Evolutionary conservation across 352 stramenopile genomes (phyloP).

Genomic region (Poterioochromonas sp.): DNA sequence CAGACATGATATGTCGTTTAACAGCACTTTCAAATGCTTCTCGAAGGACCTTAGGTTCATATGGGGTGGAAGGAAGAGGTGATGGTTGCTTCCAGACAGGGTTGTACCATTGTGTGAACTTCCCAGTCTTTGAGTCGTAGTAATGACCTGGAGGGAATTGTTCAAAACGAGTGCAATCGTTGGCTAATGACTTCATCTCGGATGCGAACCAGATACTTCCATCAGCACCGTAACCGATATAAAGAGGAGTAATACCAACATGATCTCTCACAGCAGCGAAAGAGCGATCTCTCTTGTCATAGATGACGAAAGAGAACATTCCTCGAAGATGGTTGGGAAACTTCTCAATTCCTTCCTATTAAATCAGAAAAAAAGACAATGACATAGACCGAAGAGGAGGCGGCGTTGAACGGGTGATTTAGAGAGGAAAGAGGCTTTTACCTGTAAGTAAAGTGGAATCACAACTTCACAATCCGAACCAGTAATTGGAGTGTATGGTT

Average conservation of each 20-base stretch:
- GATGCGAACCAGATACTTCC: constrained; percentile 89
- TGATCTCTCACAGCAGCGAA: constrained; percentile 90
- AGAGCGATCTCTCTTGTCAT: constrained; percentile 81
- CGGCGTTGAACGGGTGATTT: constrained; percentile 38
- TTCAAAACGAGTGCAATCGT: constrained; percentile 60
- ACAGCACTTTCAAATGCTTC: constrained; percentile 66
- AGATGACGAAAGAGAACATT: constrained; percentile 98
- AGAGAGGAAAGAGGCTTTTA: no score
- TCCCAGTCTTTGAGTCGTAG: constrained; percentile 68
- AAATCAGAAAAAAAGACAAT: constrained; percentile 65
- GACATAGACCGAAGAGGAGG: constrained; percentile 35
- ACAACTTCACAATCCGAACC: constrained; percentile 96
- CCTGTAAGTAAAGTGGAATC: constrained; percentile 83
- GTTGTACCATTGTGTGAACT: constrained; percentile 87
- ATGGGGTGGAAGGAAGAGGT: constrained; percentile 39
- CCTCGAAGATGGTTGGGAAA: constrained; percentile 82
- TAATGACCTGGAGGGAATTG: constrained; percentile 77
- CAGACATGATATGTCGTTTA: constrained; percentile 93
- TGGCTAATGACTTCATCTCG: constrained; percentile 91
- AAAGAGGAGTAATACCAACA: constrained; percentile 95
- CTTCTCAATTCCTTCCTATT: constrained; percentile 58
- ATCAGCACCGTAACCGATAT: constrained; percentile 94
- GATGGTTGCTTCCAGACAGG: constrained; percentile 78
- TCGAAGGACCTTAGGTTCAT: neutral
- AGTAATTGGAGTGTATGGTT: constrained; percentile 48